Base-by-base conservation (phyloP, 2,329 filamentous ascomycete genomes). In the Neoascochyta sp. region DNA sequence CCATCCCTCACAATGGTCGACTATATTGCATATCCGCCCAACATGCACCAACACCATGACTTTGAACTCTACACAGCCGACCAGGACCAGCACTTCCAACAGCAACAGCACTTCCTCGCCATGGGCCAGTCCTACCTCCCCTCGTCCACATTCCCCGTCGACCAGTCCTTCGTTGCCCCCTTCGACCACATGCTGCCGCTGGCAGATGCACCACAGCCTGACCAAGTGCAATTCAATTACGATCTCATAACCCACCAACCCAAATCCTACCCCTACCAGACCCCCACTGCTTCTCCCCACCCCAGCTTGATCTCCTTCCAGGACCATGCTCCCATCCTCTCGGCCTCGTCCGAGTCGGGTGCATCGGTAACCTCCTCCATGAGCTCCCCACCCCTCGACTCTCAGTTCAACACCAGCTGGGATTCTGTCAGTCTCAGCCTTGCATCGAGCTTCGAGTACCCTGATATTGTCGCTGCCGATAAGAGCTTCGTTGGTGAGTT, bases 341-440 rank as follows among this genome's bases (percentile, higher is more conserved):
- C 67, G 9, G 59, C 67, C 10, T 69, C 67, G 3, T 74, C 70
- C 7, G 69, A 73, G 45, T 74, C 71, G 16, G 69, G 67, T 32
- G 68, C 69, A 24, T 74, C 70, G 11, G 63, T 65, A 7, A 67
- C 71, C 8, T 74, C 71, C 4, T 74, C 71, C 8, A 67, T 69
- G 43, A 69, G 67, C 23, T 75, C 71, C 5, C 71, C 71, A 16
- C 66, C 75, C 71, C 16, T 81, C 73, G 29, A 78, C 71, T 53
- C 70, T 74, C 40, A 86, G 73, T 39, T 78, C 73, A 37, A 71
- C 70, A 36, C 80, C 63, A 33, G 75, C 68, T 29, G 84, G 81
- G 29, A 63, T 61, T 41, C 75, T 74, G 42, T 75, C 75, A 73
- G 73, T 30, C 65, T 83, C 19, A 75, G 73, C 28, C 68, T 83